These are phyloP conservation scores for Diversispora eburnea DNA, from an alignment of 192 early-diverging fungal genomes.

Conservation along the genomic window DNA sequence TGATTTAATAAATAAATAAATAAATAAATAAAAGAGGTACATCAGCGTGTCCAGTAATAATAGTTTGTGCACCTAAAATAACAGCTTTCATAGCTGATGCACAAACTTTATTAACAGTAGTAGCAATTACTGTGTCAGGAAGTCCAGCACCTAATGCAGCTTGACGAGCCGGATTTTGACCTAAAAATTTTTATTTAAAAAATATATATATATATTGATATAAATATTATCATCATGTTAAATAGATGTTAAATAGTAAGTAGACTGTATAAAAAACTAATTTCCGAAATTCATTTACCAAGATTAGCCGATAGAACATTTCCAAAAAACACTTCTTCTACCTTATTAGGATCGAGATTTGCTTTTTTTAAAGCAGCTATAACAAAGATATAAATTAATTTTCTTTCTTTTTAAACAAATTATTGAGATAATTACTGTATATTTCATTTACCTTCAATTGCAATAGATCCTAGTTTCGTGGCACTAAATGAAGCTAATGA, in stretches of 20 bases:
- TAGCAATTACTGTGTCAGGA: constrained; percentile 57
- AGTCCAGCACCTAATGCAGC: constrained; percentile 73
- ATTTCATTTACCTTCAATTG: constrained; percentile 79
- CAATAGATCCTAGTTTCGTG: constrained; percentile 78
- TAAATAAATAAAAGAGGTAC: constrained; percentile 34
- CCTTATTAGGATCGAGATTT: constrained; percentile 55
- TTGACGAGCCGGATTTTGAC: constrained; percentile 84
- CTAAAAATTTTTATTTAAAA: constrained; percentile 27
- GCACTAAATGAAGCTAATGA: constrained; percentile 81
- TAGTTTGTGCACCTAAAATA: constrained; percentile 68
- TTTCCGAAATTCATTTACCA: constrained; percentile 29
- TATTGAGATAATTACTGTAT: neutral
- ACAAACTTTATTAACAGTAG: constrained; percentile 83
- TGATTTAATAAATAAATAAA: neutral
- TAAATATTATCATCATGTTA: too few species aligned
- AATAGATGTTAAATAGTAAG: too few species aligned
- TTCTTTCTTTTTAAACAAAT: neutral
- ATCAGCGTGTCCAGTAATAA: constrained; percentile 67
- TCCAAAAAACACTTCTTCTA: constrained; percentile 77
- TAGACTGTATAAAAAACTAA: too few species aligned
- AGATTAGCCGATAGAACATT: constrained; percentile 75
- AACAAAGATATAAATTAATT: neutral
- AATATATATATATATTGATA: too few species aligned
- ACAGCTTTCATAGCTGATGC: constrained; percentile 82
- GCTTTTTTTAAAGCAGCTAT: constrained; percentile 49